Evolutionary conservation across 805 yeast genomes (phyloP), one percentile per base, ranked within the genome.

Genomic region (Yarrowia phangngaensis): DNA sequence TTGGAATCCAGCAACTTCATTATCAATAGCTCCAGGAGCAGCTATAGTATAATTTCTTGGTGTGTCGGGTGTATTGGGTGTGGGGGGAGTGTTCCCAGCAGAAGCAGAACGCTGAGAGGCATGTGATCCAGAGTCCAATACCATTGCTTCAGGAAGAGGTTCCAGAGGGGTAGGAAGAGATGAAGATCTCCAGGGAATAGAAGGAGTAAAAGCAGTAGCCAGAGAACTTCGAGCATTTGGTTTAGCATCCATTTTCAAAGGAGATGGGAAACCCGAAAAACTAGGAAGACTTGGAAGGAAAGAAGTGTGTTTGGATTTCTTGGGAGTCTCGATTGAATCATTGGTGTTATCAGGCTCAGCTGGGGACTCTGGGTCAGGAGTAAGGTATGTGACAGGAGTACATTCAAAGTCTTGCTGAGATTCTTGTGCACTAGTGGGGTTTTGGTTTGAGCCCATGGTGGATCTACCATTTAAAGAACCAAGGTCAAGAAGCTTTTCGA

Each of bases 71-170:
- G 45, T 38, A 17, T 23, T 27, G 8, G 45, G 4, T 19, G 32
- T 32, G 1, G 45, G 27, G 11, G 6, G 30, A 4, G 43, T 17
- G 23, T 20, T 20, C 5, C 30, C 43, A 4, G 43, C 22, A 6
- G 28, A 16, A 5, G 20, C 16, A 15, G 43, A 35, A 3, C 12
- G 8, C 43, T 30, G 6, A 30, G 26, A 4, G 19, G 22, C 5
- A 30, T 24, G 20, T 35, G 43, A 17, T 29, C 30, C 19, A 29
- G 30, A 24, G 43, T 29, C 19, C 45, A 38, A 24, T 26, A 38
- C 27, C 45, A 38, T 38, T 31, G 45, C 45, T 14, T 38, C 45
- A 19, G 45, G 45, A 19, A 38, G 45, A 38, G 45, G 45, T 19
- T 38, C 45, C 23, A 38, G 45, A 3, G 45, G 45, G 6, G 45